Evolutionary conservation across 225 moss, liverwort and hornwort species (phyloP), one percentile per base, ranked within the genome.

Genomic region (Pseudisothecium myosuroides): DNA sequence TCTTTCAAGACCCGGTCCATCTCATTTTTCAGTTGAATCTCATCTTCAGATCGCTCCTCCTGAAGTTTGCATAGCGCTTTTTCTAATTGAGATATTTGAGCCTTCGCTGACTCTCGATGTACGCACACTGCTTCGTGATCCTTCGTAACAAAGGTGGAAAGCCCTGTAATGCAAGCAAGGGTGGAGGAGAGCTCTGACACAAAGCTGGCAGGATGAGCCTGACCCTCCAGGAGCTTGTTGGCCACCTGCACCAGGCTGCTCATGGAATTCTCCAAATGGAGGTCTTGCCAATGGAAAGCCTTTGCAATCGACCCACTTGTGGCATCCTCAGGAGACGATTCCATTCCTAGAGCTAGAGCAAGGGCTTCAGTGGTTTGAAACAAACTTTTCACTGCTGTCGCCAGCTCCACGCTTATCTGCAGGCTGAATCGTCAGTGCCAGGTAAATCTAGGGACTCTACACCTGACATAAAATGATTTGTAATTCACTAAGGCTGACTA

Each of bases 351-450:
- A 45, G 89, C 91, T 90, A 56, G 87, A n/a, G 91, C 88, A 77
- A 93, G 91, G 16, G 91, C 88, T 92, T 92, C 89, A 63, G 71
- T 88, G 80, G 89, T 82, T 76, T 90, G 88, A 13, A 94, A 64
- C 71, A 91, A 85, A 64, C 49, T 83, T 58, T 83, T 82, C 14
- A 90, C n/a, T 24, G 90, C 83, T 79, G 85, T 58, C 36, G 81
- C 86, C 82, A 93, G 77, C 71, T 93, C 90, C 76, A 88, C 49
- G 85, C 71, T 87, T 41, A 89, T 54, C 90, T 91, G 76, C 77
- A 89, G 45, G 83, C 19, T 59, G n/a, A 89, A n/a, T 29, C 24
- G 59, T 80, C 87, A 91, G 77, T 64, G 32, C 61, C 45, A 78
- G 87, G 67, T 52, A 71, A 74, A 89, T 17, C 76, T 72, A 31